Base-by-base conservation (phyloP, 2,329 filamentous ascomycete genomes). In the Penicillium verrucosum region DNA sequence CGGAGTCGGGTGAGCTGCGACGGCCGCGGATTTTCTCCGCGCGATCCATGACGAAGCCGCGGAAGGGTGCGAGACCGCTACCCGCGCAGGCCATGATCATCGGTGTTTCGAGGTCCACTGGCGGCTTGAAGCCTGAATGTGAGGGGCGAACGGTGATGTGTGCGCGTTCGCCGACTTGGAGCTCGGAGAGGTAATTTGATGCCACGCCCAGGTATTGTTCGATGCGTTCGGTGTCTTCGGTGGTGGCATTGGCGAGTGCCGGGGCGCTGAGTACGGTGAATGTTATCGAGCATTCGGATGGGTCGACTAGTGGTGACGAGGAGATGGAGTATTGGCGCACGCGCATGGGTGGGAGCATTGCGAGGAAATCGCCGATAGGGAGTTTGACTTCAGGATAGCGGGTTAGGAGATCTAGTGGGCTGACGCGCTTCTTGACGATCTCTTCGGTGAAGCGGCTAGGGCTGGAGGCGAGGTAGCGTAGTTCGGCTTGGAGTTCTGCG, bases 291-390 rank as follows among this genome's bases (percentile, higher is more conserved):
- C 82, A 81, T 56, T 78, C 78, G 11, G 74, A 76, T 0, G 82
- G 78, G 59, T 86, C 80, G 60, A 77, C 78, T 0, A 90, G 78
- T 0, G 89, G 87, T 0, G 88, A 90, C 0, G 88, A 91, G 0
- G 89, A 91, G 67, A 92, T 90, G 32, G 86, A 89, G 77, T 92
- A 92, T 70, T 90, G 87, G n/a, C 89, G 82, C 38, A 89, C 81
- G 29, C 89, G 85, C 85, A 94, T 89, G 0, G 89, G 87, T 1
- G 88, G 88, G 0, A 92, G 81, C 80, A 91, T 87, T 34, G 81
- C 79, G 8, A 94, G 78, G 75, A 89, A 93, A 18, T 83, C 75
- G 4, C 81, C 81, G 25, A 94, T 81, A 0, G 88, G 80, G 0
- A 93, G 72, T 3, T 81, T 73, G 32, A 89, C 77, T 0, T 78